Conservation (phyloP, 208 protist species). For the Acanthamoeba culbertsoni region DNA sequence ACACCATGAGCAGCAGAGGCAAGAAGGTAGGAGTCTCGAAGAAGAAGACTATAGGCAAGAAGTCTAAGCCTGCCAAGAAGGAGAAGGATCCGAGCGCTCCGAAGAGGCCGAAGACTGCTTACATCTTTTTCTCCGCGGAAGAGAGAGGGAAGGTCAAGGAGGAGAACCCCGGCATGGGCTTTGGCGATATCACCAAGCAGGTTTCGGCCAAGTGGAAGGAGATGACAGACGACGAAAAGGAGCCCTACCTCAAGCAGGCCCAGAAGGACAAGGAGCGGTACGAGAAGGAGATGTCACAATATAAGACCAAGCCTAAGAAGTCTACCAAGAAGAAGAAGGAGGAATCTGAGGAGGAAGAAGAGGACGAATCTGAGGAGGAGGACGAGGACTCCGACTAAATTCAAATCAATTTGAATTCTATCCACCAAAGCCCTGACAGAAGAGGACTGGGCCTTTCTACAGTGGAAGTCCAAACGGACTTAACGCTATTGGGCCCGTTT, state of each 20-base stretch:
- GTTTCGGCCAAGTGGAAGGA: conserved; percentile 63
- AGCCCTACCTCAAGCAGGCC: conserved; percentile 46
- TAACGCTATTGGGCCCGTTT: not conserved
- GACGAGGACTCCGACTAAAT: not conserved
- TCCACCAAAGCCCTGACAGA: not conserved
- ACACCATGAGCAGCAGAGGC: not conserved
- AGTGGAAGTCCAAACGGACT: no score
- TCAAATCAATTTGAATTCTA: not conserved
- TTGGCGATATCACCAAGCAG: conserved; percentile 58
- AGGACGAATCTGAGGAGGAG: not conserved
- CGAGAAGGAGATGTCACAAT: conserved; percentile 48
- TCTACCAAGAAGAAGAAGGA: conserved; percentile 19
- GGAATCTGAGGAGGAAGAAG: not conserved
- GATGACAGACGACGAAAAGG: conserved; percentile 48
- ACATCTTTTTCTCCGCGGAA: conserved; percentile 66
- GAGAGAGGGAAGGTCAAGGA: conserved; percentile 67
- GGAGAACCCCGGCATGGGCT: conserved; percentile 37
- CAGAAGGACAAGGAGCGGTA: conserved; percentile 65
- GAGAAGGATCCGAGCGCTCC: conserved; percentile 60
- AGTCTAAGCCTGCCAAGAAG: not conserved
- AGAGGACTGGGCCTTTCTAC: no score
- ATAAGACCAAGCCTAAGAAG: not conserved
- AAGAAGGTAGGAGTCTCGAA: not conserved
- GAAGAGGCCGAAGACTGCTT: conserved; percentile 60
- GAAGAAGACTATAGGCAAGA: conserved; percentile 33